These are phyloP conservation scores for Symmetrospora coprosmae DNA, from an alignment of 768 basidiomycete genomes.

Conservation along the genomic window DNA sequence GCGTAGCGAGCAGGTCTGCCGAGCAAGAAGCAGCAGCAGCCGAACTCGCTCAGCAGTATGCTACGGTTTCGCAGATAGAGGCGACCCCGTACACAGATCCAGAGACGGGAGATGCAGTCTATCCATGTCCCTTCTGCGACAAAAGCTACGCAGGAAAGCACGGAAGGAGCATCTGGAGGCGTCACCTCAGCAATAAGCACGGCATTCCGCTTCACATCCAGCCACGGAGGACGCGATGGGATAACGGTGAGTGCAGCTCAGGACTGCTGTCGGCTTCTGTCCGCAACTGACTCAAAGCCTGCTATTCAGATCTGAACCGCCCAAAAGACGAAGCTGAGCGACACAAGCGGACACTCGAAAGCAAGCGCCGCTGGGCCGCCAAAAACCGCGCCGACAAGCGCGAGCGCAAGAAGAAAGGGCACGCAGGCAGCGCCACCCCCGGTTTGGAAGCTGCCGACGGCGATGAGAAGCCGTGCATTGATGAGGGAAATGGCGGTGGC, in stretches of 20 bases:
- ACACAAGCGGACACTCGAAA: constrained; percentile 35
- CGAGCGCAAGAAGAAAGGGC: background rate
- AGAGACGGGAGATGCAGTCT: constrained; percentile 21
- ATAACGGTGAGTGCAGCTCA: constrained; percentile 35
- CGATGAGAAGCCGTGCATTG: background rate
- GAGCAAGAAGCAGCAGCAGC: no score
- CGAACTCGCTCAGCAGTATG: no score
- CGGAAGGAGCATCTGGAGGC: constrained; percentile 39
- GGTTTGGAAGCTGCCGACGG: background rate
- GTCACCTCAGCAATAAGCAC: constrained; percentile 41
- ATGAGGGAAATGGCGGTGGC: no score
- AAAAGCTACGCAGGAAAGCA: constrained; percentile 41
- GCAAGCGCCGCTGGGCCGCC: constrained; percentile 39
- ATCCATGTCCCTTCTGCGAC: constrained; percentile 35
- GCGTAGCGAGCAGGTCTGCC: no score
- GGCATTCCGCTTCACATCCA: constrained; percentile 38
- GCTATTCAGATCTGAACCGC: constrained; percentile 36
- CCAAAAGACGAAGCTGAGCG: constrained; percentile 38
- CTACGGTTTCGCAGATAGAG: constrained; percentile 13
- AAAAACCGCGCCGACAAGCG: constrained; percentile 34
- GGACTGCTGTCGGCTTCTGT: background rate
- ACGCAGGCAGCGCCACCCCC: background rate
- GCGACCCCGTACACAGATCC: constrained; percentile 9
- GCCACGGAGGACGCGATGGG: constrained; percentile 40
- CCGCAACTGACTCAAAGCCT: background rate